phyloP scores from a whole-genome alignment of 2,329 filamentous ascomycete species.

The Fusarium citri region DNA sequence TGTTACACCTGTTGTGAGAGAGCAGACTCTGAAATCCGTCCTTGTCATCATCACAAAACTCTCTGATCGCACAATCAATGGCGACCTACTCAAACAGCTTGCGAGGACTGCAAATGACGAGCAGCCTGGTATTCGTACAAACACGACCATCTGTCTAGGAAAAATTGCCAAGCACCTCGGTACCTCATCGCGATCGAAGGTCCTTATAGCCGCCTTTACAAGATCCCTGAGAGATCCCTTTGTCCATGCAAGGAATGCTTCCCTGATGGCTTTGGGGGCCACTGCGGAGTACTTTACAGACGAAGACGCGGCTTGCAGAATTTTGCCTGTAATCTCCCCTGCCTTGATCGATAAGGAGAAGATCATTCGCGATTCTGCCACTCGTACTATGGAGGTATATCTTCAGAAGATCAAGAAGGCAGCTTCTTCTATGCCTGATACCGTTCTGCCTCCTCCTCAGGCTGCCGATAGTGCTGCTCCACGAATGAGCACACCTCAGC shows the following conservation, averaged over 20 bases:
- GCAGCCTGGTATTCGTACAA: constrained; percentile 95
- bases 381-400: constrained; percentile 89
- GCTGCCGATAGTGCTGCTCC: constrained; percentile 67
- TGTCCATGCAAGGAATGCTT: constrained; percentile 90
- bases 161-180: constrained; percentile 95
- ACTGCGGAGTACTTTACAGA: constrained; percentile 89
- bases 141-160: constrained; percentile 96
- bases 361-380: constrained; percentile 89
- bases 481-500: constrained; percentile 83
- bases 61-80: constrained; percentile 92
- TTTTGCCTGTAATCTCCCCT: constrained; percentile 87
- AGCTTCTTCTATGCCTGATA: constrained; percentile 82
- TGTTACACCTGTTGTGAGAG: constrained; percentile 87
- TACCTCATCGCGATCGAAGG: constrained; percentile 82
- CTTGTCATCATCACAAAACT: constrained; percentile 88
- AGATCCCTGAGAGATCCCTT: constrained; percentile 93
- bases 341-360: constrained; percentile 95
- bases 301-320: constrained; percentile 86
- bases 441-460: constrained; percentile 74
- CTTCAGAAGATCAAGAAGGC: constrained; percentile 85
- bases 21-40: constrained; percentile 96
- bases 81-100: constrained; percentile 88
- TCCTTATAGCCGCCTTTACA: constrained; percentile 91
- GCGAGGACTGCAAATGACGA: constrained; percentile 98
- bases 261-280: constrained; percentile 84